Conservation (phyloP, 176 grass and related monocot species). For the Rhynchospora tenuis region DNA sequence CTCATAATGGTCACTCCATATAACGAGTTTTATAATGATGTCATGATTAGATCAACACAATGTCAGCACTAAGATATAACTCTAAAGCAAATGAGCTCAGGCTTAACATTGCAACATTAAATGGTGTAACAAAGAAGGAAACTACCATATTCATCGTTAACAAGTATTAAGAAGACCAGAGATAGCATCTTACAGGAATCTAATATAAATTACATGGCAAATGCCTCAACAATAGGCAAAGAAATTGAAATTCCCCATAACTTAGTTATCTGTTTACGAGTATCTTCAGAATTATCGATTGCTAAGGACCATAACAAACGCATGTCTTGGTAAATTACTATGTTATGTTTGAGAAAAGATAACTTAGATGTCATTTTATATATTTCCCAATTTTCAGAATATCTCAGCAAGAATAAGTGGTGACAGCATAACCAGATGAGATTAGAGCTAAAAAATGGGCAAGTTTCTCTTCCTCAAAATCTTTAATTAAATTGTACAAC, state of each 20-base stretch:
- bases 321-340: not conserved
- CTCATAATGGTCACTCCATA: conserved; percentile 33
- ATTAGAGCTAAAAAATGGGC: not conserved
- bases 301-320: not conserved
- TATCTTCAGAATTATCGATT: not conserved
- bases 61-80: conserved; percentile 3
- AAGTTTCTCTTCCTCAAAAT: not conserved
- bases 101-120: not conserved
- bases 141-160: not conserved
- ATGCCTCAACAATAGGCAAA: not conserved
- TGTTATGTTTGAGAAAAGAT: not conserved
- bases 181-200: not conserved
- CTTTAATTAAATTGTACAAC: conserved; percentile 20
- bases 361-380: not conserved
- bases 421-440: not conserved
- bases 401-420: not conserved
- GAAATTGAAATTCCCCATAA: not conserved
- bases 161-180: not conserved
- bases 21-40: not conserved
- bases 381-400: not conserved
- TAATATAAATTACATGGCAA: not conserved
- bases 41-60: not conserved
- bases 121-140: not conserved
- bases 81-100: not conserved
- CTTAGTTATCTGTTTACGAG: not conserved